A percentile compares a stretch with the other conserved stretches of the same genome.
These are phyloP conservation scores for Phytophthora tubulina DNA, from an alignment of 352 stramenopile species.

Conservation along the genomic window DNA sequence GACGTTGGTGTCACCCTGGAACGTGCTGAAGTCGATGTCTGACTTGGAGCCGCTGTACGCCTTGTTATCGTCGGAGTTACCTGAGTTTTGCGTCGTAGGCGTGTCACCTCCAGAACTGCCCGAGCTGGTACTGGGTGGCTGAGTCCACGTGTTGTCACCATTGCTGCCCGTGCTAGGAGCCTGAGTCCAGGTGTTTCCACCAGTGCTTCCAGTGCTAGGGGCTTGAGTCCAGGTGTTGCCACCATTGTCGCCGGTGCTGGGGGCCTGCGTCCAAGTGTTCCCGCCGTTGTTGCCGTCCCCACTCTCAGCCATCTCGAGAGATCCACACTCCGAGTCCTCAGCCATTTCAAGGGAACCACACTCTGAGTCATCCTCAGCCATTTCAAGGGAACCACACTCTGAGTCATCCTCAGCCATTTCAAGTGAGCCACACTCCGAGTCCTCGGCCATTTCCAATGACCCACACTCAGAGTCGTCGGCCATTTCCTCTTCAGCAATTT, in stretches of 20 bases:
- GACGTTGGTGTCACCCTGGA: conserved; percentile 7
- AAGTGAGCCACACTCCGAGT: conserved; percentile 10
- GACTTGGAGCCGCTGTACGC: conserved; percentile 40
- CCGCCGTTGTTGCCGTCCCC: conserved; percentile 1
- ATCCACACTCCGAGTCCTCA: conserved; percentile 37
- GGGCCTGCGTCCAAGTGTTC: conserved; percentile 14
- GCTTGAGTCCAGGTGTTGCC: conserved; percentile 14
- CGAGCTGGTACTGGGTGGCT: conserved; percentile 1
- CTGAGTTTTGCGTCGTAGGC: conserved; percentile 4
- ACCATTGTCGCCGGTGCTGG: conserved; percentile 9
- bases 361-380: conserved; percentile 37
- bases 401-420: conserved; percentile 43
- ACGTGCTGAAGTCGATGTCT: conserved; percentile 39
- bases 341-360: conserved; percentile 43
- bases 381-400: conserved; percentile 32
- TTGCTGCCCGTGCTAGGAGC: conserved; percentile 3
- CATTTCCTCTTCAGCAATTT: conserved; percentile 36
- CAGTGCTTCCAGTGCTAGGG: conserved; percentile 2
- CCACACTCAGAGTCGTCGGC: conserved; percentile 37
- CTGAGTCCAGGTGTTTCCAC: conserved; percentile 20
- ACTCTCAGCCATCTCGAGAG: conserved; percentile 41
- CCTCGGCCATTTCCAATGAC: conserved; percentile 32
- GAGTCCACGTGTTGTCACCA: conserved; percentile 12
- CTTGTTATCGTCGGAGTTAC: conserved; percentile 22
- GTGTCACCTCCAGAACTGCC: neutral